Percentiles rank a stretch among this genome's conserved stretches.
Evolutionary conservation across 495 filamentous ascomycete genomes (phyloP).

Genomic region (Daldinia bambusicola): DNA sequence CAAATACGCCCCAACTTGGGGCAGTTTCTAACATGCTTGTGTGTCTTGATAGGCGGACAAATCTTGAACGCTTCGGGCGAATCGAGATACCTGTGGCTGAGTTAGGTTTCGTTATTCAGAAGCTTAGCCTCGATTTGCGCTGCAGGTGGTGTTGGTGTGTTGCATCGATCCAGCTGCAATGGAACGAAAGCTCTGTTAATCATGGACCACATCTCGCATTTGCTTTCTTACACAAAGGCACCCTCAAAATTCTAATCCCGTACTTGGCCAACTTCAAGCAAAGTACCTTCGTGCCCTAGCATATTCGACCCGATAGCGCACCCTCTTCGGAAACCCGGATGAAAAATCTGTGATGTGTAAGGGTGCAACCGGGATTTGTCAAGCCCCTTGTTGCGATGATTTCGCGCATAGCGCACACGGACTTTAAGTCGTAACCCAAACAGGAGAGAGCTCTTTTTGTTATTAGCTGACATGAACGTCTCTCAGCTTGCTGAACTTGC

Average conservation of each 20-base stretch:
- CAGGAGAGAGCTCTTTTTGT: slow-evolving; percentile 10
- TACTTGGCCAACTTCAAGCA: slow-evolving; percentile 20
- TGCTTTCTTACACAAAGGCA: slow-evolving; percentile 31
- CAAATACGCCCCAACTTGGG: slow-evolving; percentile 19
- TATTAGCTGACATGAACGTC: slow-evolving; percentile 36
- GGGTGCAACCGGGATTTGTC: slow-evolving; percentile 16
- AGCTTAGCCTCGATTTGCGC: slow-evolving; percentile 43
- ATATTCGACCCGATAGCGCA: slow-evolving; percentile 26
- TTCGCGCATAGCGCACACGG: slow-evolving; percentile 26
- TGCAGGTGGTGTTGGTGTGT: slow-evolving; percentile 35
- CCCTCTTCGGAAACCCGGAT: slow-evolving; percentile 31
- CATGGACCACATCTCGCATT: slow-evolving; percentile 41
- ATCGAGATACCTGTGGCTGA: slow-evolving; percentile 43
- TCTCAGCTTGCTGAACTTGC: slow-evolving; percentile 34
- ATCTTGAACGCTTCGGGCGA: slow-evolving; percentile 35
- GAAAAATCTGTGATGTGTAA: slow-evolving; percentile 17
- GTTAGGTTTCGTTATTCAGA: slow-evolving; percentile 34
- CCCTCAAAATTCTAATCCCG: slow-evolving; percentile 23
- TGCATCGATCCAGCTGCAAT: slow-evolving; percentile 46
- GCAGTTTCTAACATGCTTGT: slow-evolving; percentile 30
- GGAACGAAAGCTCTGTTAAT: slow-evolving; percentile 37
- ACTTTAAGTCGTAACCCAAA: slow-evolving; percentile 35
- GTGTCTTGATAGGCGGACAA: slow-evolving; percentile 36
- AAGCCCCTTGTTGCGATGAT: slow-evolving; percentile 25
- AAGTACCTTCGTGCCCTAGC: slow-evolving; percentile 27